A percentile compares a stretch with the other conserved stretches of the same genome.
phyloP scores from a whole-genome alignment of 1,284 basidiomycete genomes.

The Rhizopogon hawkerae region DNA sequence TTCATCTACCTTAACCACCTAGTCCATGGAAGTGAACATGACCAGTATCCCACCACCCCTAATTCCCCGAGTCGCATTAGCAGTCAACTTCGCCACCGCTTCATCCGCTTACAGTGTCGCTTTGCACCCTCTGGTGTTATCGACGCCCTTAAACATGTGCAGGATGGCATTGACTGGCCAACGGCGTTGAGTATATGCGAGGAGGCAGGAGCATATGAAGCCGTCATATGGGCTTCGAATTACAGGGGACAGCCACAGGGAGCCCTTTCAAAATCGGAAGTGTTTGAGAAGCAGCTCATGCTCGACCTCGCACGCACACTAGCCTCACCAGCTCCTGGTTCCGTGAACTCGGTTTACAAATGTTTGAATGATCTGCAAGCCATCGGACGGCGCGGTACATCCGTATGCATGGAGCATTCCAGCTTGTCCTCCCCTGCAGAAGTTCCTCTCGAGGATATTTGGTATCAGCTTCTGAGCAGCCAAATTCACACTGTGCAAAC shows the following conservation, averaged over 20 bases:
- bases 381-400: conserved; percentile 53
- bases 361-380: conserved; percentile 39
- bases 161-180: conserved; percentile 43
- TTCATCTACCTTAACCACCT: conserved; percentile 77
- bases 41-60: conserved; percentile 16
- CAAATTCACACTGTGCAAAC: conserved; percentile 76
- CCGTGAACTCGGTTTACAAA: conserved; percentile 26
- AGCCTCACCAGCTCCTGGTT: conserved; percentile 15
- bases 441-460: conserved; percentile 74
- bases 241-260: conserved; percentile 52
- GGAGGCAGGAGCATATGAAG: conserved; percentile 58
- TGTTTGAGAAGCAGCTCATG: conserved; percentile 51
- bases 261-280: conserved; percentile 62
- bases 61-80: conserved; percentile 34
- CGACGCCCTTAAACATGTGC: conserved; percentile 52
- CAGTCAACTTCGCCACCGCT: conserved; percentile 46
- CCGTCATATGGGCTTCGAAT: conserved; percentile 78
- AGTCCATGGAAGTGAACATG: conserved; percentile 47
- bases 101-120: conserved; percentile 66
- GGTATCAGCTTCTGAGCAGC: conserved; percentile 79
- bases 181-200: conserved; percentile 62
- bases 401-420: conserved; percentile 65
- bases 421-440: conserved; percentile 31
- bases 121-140: conserved; percentile 65
- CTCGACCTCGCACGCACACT: conserved; percentile 39